A percentile compares a stretch with the other conserved stretches of the same genome.
These are phyloP conservation scores for Xylariaceae sp. DNA, from an alignment of 2,329 filamentous ascomycete species.

Conservation along the genomic window DNA sequence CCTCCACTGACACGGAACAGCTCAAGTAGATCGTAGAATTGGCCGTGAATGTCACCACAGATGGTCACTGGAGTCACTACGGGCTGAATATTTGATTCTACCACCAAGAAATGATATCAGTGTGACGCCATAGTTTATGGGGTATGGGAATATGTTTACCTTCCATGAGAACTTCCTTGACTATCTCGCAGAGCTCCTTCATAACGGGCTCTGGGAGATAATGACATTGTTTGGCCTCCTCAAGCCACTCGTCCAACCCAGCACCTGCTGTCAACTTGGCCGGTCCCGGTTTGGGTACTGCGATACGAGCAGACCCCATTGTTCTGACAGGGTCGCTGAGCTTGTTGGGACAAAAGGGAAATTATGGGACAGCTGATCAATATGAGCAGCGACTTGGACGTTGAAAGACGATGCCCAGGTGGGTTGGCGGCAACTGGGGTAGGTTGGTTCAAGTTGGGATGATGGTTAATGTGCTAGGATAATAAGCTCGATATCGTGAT, in stretches of 20 bases:
- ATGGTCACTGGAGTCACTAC: slow-evolving; percentile 95
- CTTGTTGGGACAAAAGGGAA: slow-evolving; percentile 1
- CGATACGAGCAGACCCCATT: slow-evolving; percentile 42
- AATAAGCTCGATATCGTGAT: slow-evolving; percentile 20
- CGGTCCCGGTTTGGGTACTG: slow-evolving; percentile 87
- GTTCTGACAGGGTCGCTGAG: not conserved
- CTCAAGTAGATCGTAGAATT: slow-evolving; percentile 97
- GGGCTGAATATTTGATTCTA: slow-evolving; percentile 99
- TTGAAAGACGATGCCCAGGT: no score
- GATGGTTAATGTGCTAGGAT: slow-evolving; percentile 6
- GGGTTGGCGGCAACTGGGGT: slow-evolving; percentile 12
- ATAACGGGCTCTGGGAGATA: slow-evolving; percentile 95
- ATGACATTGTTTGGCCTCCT: slow-evolving; percentile 95
- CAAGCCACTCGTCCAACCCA: slow-evolving; percentile 93
- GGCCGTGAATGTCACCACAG: slow-evolving; percentile 97
- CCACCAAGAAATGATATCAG: slow-evolving; percentile 5
- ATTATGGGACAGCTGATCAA: not conserved
- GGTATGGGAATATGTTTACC: slow-evolving; percentile 57
- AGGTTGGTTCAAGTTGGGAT: not conserved
- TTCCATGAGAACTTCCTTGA: slow-evolving; percentile 99
- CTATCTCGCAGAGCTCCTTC: slow-evolving; percentile 98
- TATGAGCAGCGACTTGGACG: not conserved
- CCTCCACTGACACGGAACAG: slow-evolving; percentile 95
- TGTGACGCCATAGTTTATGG: not conserved
- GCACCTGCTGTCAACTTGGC: slow-evolving; percentile 84